A percentile compares a stretch with the other conserved stretches of the same genome.
phyloP scores from a whole-genome alignment of 179 eudicot genomes.

The Amaranthus tricolor region DNA sequence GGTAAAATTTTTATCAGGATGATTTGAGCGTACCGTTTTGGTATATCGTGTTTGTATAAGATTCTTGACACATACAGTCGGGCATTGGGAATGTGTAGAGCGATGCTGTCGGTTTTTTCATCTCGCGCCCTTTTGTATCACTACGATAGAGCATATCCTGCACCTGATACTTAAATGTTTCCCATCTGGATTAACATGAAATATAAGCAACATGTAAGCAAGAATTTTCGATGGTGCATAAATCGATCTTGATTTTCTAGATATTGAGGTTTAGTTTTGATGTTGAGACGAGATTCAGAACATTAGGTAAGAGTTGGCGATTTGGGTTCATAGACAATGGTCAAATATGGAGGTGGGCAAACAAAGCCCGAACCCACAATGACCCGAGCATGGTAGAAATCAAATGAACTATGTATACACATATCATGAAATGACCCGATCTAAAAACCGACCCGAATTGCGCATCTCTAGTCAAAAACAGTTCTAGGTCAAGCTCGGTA shows the following conservation, averaged over 20 bases:
- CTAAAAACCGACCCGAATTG: too few species aligned
- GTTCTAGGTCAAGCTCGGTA: too few species aligned
- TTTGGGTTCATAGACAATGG: too few species aligned
- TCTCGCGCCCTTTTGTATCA: constrained; percentile 72
- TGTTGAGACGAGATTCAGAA: too few species aligned
- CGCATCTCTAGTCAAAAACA: too few species aligned
- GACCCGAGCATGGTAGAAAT: too few species aligned
- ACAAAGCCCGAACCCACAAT: too few species aligned
- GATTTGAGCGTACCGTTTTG: constrained; percentile 28
- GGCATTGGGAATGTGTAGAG: constrained; percentile 96
- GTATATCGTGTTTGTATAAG: constrained; percentile 22
- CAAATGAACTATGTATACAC: too few species aligned
- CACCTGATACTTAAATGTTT: constrained; percentile 61
- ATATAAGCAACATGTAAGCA: not conserved
- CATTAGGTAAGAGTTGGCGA: too few species aligned
- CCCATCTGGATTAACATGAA: constrained; percentile 62
- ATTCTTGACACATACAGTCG: constrained; percentile 85
- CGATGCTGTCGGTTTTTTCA: constrained; percentile 71
- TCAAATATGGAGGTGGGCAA: too few species aligned
- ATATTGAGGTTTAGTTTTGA: not conserved
- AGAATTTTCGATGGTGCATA: not conserved
- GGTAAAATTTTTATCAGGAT: constrained; percentile 13
- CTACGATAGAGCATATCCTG: constrained; percentile 90
- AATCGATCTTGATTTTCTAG: not conserved
- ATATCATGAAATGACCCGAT: too few species aligned